Conservation (phyloP, 768 basidiomycete genomes). For the Amanita rubescens region DNA sequence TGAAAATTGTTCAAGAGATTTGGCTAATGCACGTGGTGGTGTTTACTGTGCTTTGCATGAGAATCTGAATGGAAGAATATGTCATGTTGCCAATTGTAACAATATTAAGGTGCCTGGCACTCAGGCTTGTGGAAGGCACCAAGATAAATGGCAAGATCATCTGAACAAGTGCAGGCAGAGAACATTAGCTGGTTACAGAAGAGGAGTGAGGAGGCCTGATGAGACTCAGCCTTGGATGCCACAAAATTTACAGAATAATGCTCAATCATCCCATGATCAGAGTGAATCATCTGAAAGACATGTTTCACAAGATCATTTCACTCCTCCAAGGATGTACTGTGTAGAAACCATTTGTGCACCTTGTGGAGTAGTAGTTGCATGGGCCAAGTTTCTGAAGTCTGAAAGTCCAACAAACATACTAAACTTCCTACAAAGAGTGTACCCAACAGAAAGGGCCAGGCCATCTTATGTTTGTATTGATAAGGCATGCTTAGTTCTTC, state of each 20-base stretch:
- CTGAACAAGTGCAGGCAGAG: background rate
- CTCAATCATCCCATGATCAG: constrained; percentile 8
- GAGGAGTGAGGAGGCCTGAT: background rate
- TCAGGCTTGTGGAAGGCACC: constrained; percentile 18
- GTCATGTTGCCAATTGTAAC: constrained; percentile 15
- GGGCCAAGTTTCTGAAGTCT: constrained; percentile 16
- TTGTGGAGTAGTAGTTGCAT: constrained; percentile 14
- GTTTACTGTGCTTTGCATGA: constrained; percentile 19
- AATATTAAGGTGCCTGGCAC: constrained; percentile 10
- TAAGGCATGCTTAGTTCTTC: constrained; percentile 11
- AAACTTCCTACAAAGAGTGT: constrained; percentile 11
- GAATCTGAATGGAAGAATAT: constrained; percentile 11
- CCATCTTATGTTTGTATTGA: constrained; percentile 13
- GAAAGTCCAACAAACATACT: constrained; percentile 17
- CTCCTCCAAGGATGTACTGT: constrained; percentile 11
- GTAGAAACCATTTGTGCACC: constrained; percentile 10
- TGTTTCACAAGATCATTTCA: constrained; percentile 2
- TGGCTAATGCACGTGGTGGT: constrained; percentile 17
- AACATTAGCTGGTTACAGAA: background rate
- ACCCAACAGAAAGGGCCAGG: constrained; percentile 2
- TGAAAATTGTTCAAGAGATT: constrained; percentile 13
- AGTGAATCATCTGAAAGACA: background rate
- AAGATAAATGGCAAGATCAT: constrained; percentile 13
- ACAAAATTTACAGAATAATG: background rate
- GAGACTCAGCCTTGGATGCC: background rate